These are phyloP conservation scores for Trichoderma guizhouense DNA, from an alignment of 2,329 filamentous ascomycete species.

Conservation along the genomic window DNA sequence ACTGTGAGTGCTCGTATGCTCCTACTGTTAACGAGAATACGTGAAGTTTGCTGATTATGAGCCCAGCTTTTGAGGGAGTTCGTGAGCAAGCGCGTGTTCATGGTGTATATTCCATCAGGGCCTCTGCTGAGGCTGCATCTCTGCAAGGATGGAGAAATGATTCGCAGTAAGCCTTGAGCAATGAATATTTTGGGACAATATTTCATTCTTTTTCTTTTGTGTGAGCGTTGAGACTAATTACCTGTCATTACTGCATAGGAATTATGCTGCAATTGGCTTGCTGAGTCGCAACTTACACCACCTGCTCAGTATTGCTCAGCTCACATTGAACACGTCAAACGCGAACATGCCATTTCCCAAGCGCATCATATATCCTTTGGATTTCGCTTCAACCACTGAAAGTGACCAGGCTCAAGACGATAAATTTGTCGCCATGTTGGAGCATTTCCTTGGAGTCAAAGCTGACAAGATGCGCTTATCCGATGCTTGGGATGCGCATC, in stretches of 20 bases:
- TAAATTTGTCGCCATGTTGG: slow-evolving; percentile 27
- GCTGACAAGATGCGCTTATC: slow-evolving; percentile 23
- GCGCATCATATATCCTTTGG: slow-evolving; percentile 28
- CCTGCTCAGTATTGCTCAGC: slow-evolving; percentile 23
- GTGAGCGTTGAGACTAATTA: background rate
- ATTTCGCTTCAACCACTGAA: slow-evolving; percentile 22
- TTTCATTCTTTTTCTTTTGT: background rate
- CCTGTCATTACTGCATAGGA: background rate
- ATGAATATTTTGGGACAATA: background rate
- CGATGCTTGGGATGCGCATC: slow-evolving; percentile 23
- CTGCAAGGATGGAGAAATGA: slow-evolving; percentile 17
- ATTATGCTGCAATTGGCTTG: slow-evolving; percentile 24
- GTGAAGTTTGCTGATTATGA: background rate
- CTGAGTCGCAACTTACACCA: slow-evolving; percentile 27
- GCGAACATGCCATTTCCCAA: slow-evolving; percentile 5
- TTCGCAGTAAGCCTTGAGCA: slow-evolving; percentile 23
- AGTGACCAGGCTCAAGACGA: slow-evolving; percentile 18
- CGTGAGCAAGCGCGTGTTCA: slow-evolving; percentile 24
- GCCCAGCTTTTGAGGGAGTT: slow-evolving; percentile 22
- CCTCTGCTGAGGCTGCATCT: slow-evolving; percentile 20
- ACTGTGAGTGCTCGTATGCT: slow-evolving; percentile 28
- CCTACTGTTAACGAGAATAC: background rate
- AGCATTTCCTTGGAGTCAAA: slow-evolving; percentile 23
- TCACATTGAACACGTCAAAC: slow-evolving; percentile 19
- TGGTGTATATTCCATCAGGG: slow-evolving; percentile 32